phyloP scores from a whole-genome alignment of 257 asterid species.

The Nicotiana paniculata region DNA sequence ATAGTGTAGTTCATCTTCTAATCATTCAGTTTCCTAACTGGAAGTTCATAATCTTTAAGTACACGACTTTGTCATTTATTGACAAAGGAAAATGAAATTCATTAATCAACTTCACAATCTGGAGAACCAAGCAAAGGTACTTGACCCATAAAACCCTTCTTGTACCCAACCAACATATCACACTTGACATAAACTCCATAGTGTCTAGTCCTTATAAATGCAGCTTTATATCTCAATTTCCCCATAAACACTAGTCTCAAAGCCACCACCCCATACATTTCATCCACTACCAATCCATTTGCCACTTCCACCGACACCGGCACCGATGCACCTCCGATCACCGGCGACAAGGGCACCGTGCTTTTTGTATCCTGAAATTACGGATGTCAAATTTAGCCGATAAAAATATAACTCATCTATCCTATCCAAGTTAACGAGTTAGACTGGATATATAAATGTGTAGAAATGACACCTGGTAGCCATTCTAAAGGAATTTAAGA shows the following conservation, averaged over 20 bases:
- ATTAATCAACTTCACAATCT: slow-evolving; percentile 29
- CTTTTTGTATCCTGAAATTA: slow-evolving; percentile 36
- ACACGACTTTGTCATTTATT: not conserved
- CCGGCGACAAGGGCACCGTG: slow-evolving; percentile 60
- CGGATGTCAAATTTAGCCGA: not conserved
- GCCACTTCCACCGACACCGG: slow-evolving; percentile 45
- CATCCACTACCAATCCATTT: slow-evolving; percentile 35
- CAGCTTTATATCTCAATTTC: slow-evolving; percentile 40
- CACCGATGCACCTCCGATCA: slow-evolving; percentile 43
- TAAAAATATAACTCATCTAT: not conserved
- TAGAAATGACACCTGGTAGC: no score
- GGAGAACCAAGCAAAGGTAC: slow-evolving; percentile 52
- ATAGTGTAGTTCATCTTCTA: not conserved
- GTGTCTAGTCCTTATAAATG: slow-evolving; percentile 23
- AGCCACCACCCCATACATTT: slow-evolving; percentile 51
- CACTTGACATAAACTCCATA: slow-evolving; percentile 39
- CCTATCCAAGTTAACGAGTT: not conserved
- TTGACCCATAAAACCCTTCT: slow-evolving; percentile 41
- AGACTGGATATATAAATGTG: not conserved
- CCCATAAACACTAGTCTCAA: slow-evolving; percentile 46
- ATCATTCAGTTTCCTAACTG: no score
- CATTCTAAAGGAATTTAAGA: no score
- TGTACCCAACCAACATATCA: slow-evolving; percentile 44
- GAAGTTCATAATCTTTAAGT: no score
- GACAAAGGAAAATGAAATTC: not conserved